A percentile compares a stretch with the other conserved stretches of the same genome.
These are phyloP conservation scores for Apiotrichum sp. DNA, from an alignment of 1,284 basidiomycete species.

Conservation along the genomic window DNA sequence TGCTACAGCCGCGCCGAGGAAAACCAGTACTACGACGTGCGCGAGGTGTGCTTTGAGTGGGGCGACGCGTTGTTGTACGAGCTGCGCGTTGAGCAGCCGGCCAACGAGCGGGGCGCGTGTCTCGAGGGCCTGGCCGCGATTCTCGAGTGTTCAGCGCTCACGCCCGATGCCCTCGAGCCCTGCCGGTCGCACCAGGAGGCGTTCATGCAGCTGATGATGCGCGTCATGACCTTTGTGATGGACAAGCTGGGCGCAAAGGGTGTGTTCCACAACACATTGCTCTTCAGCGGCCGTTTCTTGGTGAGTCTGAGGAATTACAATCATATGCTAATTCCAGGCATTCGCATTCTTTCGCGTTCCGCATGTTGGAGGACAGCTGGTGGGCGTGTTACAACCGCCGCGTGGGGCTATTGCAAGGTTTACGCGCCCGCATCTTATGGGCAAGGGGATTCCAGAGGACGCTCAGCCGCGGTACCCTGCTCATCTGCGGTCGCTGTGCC, in stretches of 20 bases:
- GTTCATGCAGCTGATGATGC: slow-evolving; percentile 46
- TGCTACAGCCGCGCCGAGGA: slow-evolving; percentile 30
- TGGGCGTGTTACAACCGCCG: slow-evolving; percentile 49
- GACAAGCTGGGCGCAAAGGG: slow-evolving; percentile 52
- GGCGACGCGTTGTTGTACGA: slow-evolving; percentile 41
- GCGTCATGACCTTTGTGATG: slow-evolving; percentile 49
- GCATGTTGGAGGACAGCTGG: slow-evolving; percentile 50
- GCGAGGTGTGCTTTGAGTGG: slow-evolving; percentile 44
- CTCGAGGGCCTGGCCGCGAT: slow-evolving; percentile 50
- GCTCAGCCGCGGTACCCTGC: slow-evolving; percentile 35
- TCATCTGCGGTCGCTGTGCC: slow-evolving; percentile 40
- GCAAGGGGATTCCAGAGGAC: slow-evolving; percentile 16
- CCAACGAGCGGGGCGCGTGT: slow-evolving; percentile 50
- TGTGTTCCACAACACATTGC: slow-evolving; percentile 52
- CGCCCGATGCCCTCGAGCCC: slow-evolving; percentile 36
- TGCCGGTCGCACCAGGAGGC: slow-evolving; percentile 34
- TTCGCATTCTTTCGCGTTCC: slow-evolving; percentile 53
- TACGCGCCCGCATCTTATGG: slow-evolving; percentile 29
- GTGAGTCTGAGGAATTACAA: slow-evolving; percentile 20
- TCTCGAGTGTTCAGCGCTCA: slow-evolving; percentile 48
- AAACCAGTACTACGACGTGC: slow-evolving; percentile 26
- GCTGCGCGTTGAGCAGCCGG: slow-evolving; percentile 44
- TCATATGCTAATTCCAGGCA: slow-evolving; percentile 24
- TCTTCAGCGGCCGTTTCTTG: slow-evolving; percentile 50
- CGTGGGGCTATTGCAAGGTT: slow-evolving; percentile 47